Evolutionary conservation across 2,329 filamentous ascomycete genomes (phyloP).

Genomic region (Diaporthe sp.): DNA sequence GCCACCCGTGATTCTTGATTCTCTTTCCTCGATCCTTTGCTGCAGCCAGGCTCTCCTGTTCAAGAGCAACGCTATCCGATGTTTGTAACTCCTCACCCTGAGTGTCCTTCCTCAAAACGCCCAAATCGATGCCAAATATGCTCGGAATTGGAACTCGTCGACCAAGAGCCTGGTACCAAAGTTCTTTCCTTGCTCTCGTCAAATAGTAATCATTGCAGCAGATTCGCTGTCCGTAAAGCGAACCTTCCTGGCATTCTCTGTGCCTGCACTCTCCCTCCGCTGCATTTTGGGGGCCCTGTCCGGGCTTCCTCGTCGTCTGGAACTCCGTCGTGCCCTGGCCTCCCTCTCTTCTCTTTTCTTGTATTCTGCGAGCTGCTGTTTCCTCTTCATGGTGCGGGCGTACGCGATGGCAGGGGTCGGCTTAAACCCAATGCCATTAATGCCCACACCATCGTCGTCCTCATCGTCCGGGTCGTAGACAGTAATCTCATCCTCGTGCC

Average conservation of each 20-base stretch:
- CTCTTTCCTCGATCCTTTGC: background rate
- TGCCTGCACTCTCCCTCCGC: slow-evolving; percentile 45
- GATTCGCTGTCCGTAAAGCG: slow-evolving; percentile 58
- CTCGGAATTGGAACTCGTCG: background rate
- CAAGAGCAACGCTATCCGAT: background rate
- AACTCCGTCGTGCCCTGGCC: slow-evolving; percentile 68
- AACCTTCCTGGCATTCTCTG: slow-evolving; percentile 50
- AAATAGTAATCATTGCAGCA: slow-evolving; percentile 37
- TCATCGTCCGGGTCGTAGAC: slow-evolving; percentile 75
- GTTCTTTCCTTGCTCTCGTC: background rate
- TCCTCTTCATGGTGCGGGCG: slow-evolving; percentile 68
- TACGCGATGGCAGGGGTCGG: slow-evolving; percentile 74
- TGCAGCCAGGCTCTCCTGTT: background rate
- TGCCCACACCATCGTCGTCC: slow-evolving; percentile 76
- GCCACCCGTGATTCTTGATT: background rate
- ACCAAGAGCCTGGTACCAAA: background rate
- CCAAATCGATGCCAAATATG: background rate
- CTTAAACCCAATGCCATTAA: slow-evolving; percentile 78
- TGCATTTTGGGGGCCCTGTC: slow-evolving; percentile 46
- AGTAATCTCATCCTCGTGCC: slow-evolving; percentile 78
- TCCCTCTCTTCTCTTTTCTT: slow-evolving; percentile 72
- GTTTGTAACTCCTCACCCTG: slow-evolving; percentile 8
- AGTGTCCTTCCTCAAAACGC: background rate
- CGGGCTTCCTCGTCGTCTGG: slow-evolving; percentile 60
- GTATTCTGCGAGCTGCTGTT: slow-evolving; percentile 74